Conservation (phyloP, 257 asterid genomes). For the Fraxinus cuspidata region DNA sequence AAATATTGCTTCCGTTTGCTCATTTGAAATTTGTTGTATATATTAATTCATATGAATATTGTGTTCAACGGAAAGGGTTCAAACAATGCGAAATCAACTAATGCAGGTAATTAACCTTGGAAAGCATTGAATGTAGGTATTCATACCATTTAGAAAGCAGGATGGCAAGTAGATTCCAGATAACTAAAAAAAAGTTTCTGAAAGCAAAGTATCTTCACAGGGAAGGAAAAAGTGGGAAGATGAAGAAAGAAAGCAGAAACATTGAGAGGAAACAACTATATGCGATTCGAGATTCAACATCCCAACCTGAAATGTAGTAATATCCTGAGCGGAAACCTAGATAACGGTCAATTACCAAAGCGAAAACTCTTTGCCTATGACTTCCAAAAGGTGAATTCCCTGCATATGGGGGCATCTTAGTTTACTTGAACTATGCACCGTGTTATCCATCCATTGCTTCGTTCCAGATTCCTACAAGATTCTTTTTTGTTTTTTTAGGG, state of each 20-base stretch:
- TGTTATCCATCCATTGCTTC: no score
- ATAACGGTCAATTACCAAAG: background rate
- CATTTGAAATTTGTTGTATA: constrained; percentile 15
- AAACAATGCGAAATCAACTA: background rate
- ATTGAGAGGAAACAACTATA: background rate
- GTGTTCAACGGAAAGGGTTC: background rate
- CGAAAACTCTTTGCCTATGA: background rate
- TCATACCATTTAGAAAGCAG: constrained; percentile 6
- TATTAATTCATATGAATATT: background rate
- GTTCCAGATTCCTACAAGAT: background rate
- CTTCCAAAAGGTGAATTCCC: background rate
- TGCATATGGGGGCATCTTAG: background rate
- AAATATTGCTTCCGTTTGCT: background rate
- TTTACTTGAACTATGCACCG: background rate
- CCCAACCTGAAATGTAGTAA: background rate
- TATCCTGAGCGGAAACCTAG: background rate
- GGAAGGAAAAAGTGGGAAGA: background rate
- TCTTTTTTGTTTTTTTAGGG: no score
- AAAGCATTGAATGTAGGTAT: constrained; percentile 8
- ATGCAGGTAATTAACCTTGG: constrained; percentile 2
- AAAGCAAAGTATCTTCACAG: background rate
- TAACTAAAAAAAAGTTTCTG: background rate
- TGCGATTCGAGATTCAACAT: background rate
- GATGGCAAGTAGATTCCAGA: constrained; percentile 10
- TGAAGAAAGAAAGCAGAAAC: background rate